These are phyloP conservation scores for Poa pratensis DNA, from an alignment of 176 grass and related monocot genomes.

Conservation along the genomic window DNA sequence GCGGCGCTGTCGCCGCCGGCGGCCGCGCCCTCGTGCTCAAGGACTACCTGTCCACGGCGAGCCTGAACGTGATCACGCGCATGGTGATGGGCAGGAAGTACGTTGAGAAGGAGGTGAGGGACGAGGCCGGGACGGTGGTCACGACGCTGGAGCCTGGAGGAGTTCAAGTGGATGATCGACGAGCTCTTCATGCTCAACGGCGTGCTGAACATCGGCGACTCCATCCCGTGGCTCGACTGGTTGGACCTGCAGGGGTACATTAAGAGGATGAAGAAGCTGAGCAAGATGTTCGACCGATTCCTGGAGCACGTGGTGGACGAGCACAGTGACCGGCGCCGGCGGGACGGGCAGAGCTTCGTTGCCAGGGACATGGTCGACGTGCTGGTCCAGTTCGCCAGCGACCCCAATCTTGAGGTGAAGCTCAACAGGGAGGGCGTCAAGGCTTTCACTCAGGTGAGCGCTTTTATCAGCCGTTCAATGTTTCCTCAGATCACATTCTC, in stretches of 20 bases:
- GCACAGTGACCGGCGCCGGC: slow-evolving; percentile 58
- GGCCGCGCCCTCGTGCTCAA: too few relatives aligned
- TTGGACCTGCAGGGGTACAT: slow-evolving; percentile 86
- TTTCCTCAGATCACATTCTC: too few relatives aligned
- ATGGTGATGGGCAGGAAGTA: too few relatives aligned
- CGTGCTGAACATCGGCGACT: slow-evolving; percentile 88
- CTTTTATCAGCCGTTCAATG: too few relatives aligned
- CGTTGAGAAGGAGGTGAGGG: too few relatives aligned
- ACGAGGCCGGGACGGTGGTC: too few relatives aligned
- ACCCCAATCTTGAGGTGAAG: slow-evolving; percentile 72
- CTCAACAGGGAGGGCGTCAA: slow-evolving; percentile 73
- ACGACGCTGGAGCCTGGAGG: slow-evolving; percentile 33
- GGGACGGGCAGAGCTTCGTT: slow-evolving; percentile 66
- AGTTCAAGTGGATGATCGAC: slow-evolving; percentile 90
- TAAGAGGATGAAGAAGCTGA: slow-evolving; percentile 74
- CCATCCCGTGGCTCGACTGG: slow-evolving; percentile 81
- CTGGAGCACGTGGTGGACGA: slow-evolving; percentile 82
- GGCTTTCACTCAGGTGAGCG: slow-evolving; percentile 47
- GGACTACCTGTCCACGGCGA: too few relatives aligned
- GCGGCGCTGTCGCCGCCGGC: too few relatives aligned
- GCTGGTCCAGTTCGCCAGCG: slow-evolving; percentile 64
- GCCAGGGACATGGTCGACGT: slow-evolving; percentile 88
- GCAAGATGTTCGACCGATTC: slow-evolving; percentile 79
- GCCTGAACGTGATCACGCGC: too few relatives aligned
- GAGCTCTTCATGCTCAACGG: slow-evolving; percentile 89